Evolutionary conservation across 805 yeast species (phyloP).

Genomic region (Candida suzukii): DNA sequence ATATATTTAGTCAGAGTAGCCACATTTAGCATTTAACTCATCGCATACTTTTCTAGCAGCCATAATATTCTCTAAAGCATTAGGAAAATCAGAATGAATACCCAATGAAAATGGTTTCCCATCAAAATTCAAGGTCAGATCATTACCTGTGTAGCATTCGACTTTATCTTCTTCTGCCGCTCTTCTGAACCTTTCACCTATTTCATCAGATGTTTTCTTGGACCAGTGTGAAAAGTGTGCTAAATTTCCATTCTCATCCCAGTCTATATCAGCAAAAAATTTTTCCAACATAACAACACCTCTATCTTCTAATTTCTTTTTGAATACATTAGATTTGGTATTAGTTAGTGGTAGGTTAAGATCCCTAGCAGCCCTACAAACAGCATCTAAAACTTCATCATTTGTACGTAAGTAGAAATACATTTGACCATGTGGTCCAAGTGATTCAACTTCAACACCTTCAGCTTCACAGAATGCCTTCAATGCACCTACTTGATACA

Average conservation of each 20-base stretch:
- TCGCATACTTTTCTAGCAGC: slow-evolving; percentile 26
- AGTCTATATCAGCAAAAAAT: slow-evolving; percentile 28
- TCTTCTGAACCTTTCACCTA: slow-evolving; percentile 22
- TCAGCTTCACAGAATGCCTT: slow-evolving; percentile 30
- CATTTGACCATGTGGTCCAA: slow-evolving; percentile 34
- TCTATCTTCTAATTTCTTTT: slow-evolving; percentile 20
- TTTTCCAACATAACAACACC: slow-evolving; percentile 31
- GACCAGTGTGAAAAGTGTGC: slow-evolving; percentile 22
- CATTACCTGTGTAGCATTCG: slow-evolving; percentile 5
- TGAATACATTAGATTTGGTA: slow-evolving; percentile 25
- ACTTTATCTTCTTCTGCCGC: slow-evolving; percentile 18
- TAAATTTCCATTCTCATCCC: slow-evolving; percentile 24
- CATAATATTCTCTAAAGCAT: slow-evolving; percentile 26
- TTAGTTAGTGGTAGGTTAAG: slow-evolving; percentile 30
- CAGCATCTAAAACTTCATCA: slow-evolving; percentile 29
- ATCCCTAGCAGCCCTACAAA: slow-evolving; percentile 26
- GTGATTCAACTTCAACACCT: slow-evolving; percentile 25
- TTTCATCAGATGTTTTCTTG: slow-evolving; percentile 24
- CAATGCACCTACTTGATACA: slow-evolving; percentile 33
- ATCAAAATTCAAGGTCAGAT: slow-evolving; percentile 21
- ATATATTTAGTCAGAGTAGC: background rate
- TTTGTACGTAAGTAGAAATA: slow-evolving; percentile 29
- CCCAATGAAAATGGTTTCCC: slow-evolving; percentile 25
- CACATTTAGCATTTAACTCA: background rate
- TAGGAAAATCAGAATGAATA: slow-evolving; percentile 32